Base-by-base conservation (phyloP, 768 basidiomycete species). In the Phylloporus sp. region DNA sequence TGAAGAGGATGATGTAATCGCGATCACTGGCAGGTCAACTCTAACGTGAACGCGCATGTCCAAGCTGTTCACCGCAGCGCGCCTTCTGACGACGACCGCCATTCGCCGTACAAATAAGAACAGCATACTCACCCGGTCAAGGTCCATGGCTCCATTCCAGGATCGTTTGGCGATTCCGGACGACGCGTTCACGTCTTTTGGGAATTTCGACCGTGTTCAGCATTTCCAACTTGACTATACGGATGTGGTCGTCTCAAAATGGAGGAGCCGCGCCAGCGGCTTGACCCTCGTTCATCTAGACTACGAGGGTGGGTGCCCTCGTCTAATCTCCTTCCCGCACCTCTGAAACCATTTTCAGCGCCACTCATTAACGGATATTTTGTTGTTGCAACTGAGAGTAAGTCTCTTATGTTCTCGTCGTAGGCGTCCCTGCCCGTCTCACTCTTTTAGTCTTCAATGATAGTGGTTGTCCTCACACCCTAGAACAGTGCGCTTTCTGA, bases 281-380 rank as follows among this genome's bases (percentile, higher is more conserved):
- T 69, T 97, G 48, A 87, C 80, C 21, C 79, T 97, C 14, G 87
- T 96, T 27, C 89, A 96, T 69, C 75, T 95, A 15, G 88, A 92
- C 65, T 91, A 93, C 63, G 84, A 93, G 62, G 90, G 90, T 85
- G 55, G 55, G 72, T 56, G 15, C n/a, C 40, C 31, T 44, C 42
- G 18, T 27, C 24, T 17, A 32, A 26, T 56, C 46, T 22, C 23
- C 33, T 28, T n/a, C 23, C 24, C 31, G 29, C 50, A 5, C 36
- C 4, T 49, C 42, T 65, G 53, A 67, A 21, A 28, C 34, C 36
- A 38, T 34, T 50, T 38, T 31, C 56, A 92, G 87, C 88, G 32
- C 90, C 90, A 14, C 78, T 93, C 52, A 85, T 95, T 1, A 89
- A 92, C 55, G 92, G 91, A 3, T 92, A 91, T 62, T 93, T 95